phyloP scores from a whole-genome alignment of 2,329 filamentous ascomycete genomes.

The Trichoderma atrobrunneum region DNA sequence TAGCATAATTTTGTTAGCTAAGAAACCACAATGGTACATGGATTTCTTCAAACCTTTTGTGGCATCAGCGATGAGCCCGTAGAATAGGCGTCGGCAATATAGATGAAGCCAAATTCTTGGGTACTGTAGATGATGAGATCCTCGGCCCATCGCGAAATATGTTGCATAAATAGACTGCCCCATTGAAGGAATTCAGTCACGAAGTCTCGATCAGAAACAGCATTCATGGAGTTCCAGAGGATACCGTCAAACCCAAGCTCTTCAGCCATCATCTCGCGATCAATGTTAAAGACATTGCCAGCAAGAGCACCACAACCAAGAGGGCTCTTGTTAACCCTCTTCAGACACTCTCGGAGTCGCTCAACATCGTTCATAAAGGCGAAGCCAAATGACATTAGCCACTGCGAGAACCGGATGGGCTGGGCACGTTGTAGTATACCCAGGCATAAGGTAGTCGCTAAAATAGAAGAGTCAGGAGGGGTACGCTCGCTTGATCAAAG shows the following conservation, averaged over 20 bases:
- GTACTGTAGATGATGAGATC: slow-evolving; percentile 78
- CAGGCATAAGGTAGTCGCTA: slow-evolving; percentile 71
- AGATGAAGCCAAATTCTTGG: slow-evolving; percentile 72
- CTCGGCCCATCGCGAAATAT: slow-evolving; percentile 76
- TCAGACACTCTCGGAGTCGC: slow-evolving; percentile 34
- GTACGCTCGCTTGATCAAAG: background rate
- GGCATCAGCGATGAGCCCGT: background rate
- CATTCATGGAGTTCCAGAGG: slow-evolving; percentile 73
- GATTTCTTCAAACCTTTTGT: background rate
- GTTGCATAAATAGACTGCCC: slow-evolving; percentile 73
- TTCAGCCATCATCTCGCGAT: slow-evolving; percentile 71
- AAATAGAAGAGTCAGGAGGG: background rate
- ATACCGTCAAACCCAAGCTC: slow-evolving; percentile 78
- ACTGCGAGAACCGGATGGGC: slow-evolving; percentile 79
- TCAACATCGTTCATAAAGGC: background rate
- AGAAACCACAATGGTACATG: no score
- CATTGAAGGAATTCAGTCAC: slow-evolving; percentile 79
- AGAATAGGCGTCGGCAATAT: slow-evolving; percentile 74
- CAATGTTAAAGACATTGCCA: slow-evolving; percentile 79
- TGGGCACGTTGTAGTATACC: slow-evolving; percentile 82
- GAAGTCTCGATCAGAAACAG: slow-evolving; percentile 76
- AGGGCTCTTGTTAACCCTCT: slow-evolving; percentile 68
- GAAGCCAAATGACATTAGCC: slow-evolving; percentile 37
- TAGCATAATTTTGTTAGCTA: no score
- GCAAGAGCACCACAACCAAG: slow-evolving; percentile 76